These are phyloP conservation scores for Alopecurus myosuroides DNA, from an alignment of 176 grass and related monocot species.

Conservation along the genomic window DNA sequence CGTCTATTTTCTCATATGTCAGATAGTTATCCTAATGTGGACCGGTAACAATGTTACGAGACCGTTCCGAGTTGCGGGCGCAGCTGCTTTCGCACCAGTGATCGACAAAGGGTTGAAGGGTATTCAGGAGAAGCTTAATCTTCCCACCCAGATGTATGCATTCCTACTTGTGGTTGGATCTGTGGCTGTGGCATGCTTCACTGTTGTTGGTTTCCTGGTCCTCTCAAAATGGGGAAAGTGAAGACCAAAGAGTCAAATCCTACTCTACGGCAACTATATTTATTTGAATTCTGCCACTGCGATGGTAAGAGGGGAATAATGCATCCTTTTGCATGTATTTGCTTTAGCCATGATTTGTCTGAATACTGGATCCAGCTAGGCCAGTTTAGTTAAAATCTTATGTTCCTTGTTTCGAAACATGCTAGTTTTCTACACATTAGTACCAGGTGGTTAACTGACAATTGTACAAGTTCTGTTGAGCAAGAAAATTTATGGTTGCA, in stretches of 20 bases:
- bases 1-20: constrained; percentile 16
- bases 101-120: constrained; percentile 44
- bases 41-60: constrained; percentile 60
- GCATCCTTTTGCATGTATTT: background rate
- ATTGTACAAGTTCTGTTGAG: constrained; percentile 5
- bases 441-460: background rate
- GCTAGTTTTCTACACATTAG: background rate
- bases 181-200: constrained; percentile 35
- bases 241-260: constrained; percentile 15
- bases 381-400: background rate
- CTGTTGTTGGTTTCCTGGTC: constrained; percentile 45
- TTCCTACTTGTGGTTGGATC: constrained; percentile 45
- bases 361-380: background rate
- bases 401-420: background rate
- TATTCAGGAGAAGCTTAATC: constrained; percentile 47
- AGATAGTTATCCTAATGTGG: constrained; percentile 73
- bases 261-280: background rate
- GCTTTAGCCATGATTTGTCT: background rate
- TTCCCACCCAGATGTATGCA: constrained; percentile 47
- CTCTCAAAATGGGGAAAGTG: constrained; percentile 66
- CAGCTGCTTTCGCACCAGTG: constrained; percentile 43
- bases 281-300: background rate
- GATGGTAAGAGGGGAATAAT: background rate
- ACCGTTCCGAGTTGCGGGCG: constrained; percentile 47
- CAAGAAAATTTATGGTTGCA: background rate